Evolutionary conservation across 2,329 filamentous ascomycete species (phyloP).

Genomic region (Diaporthe australafricana): DNA sequence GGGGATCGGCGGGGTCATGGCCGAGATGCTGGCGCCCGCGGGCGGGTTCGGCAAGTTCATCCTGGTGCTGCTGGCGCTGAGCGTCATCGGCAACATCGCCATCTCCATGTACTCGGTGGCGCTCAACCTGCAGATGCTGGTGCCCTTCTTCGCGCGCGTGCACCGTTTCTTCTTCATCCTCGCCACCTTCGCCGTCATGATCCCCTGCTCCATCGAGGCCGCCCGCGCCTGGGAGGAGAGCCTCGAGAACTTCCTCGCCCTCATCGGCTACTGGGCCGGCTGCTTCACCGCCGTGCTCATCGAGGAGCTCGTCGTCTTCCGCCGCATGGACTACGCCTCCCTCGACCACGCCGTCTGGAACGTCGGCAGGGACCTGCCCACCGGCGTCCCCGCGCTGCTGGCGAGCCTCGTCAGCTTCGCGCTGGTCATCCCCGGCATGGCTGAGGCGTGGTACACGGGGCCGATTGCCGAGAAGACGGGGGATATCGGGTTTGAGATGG

Average conservation of each 20-base stretch:
- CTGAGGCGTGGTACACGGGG: conserved; percentile 70
- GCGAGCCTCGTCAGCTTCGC: conserved; percentile 59
- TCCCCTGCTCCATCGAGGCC: conserved; percentile 67
- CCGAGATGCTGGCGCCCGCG: conserved; percentile 58
- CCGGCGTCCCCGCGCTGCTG: conserved; percentile 59
- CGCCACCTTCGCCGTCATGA: conserved; percentile 68
- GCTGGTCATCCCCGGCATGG: conserved; percentile 70
- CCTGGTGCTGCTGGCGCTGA: conserved; percentile 57
- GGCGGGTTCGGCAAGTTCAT: conserved; percentile 61
- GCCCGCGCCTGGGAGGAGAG: conserved; percentile 68
- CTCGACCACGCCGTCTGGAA: conserved; percentile 63
- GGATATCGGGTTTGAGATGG: conserved; percentile 75
- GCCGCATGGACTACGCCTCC: conserved; percentile 54
- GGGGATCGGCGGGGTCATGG: conserved; percentile 58
- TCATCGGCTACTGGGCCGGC: conserved; percentile 70
- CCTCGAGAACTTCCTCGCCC: conserved; percentile 66
- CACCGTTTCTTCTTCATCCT: conserved; percentile 69
- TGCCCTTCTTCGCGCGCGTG: conserved; percentile 65
- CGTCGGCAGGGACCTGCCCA: conserved; percentile 55
- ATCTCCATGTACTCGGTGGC: conserved; percentile 53
- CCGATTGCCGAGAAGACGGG: conserved; percentile 70
- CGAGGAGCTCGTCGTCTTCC: conserved; percentile 61
- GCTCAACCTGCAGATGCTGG: conserved; percentile 63
- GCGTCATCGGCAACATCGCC: conserved; percentile 57
- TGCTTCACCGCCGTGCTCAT: conserved; percentile 64